Base-by-base conservation (phyloP, 1,284 basidiomycete species). In the Naganishia liquefaciens region DNA sequence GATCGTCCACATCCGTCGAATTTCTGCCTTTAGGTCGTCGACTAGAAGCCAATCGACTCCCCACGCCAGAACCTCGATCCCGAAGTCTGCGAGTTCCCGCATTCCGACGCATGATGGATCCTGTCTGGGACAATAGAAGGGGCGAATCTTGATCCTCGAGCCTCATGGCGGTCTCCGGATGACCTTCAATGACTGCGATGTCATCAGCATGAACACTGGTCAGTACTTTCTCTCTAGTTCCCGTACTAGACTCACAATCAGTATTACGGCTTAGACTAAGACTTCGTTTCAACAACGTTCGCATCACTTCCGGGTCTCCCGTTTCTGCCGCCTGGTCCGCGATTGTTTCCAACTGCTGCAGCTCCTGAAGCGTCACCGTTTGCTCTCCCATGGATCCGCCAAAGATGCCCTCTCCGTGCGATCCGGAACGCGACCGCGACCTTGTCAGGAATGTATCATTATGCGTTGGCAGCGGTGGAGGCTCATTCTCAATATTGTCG, bases 41-140 rank as follows among this genome's bases (percentile, higher is more conserved):
- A 93, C 94, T 19, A 91, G 87, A 82, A 90, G 89, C 2, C 88
- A 88, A 50, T 86, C 87, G 5, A 86, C 88, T 75, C 89, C 91
- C 23, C 88, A 89, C 11, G 84, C 82, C 25, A 88, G 76, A 15
- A 86, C 85, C n/a, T 87, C 82, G 80, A 97, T 99, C 63, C 10
- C 95, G 87, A 73, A 97, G 96, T 82, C 93, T 94, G 17, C 57
- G 57, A 3, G 95, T 99, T 23, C 94, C 87, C 9, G 92, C 93
- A 13, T 92, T 87, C 51, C 95, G 88, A 33, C 93, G 90, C 15
- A 99, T 83, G 71, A 94, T 93, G 76, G 89, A 77, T 15, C 90
- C 90, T 1, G 91, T 91, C 52, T 88, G 87, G 39, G 90, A 91
- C 5, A 93, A 86, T 66, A 96, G 89, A 71, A 96, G 89, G 28